Conservation (phyloP, 441 rosid genomes). For the Aquilaria agallochum region DNA sequence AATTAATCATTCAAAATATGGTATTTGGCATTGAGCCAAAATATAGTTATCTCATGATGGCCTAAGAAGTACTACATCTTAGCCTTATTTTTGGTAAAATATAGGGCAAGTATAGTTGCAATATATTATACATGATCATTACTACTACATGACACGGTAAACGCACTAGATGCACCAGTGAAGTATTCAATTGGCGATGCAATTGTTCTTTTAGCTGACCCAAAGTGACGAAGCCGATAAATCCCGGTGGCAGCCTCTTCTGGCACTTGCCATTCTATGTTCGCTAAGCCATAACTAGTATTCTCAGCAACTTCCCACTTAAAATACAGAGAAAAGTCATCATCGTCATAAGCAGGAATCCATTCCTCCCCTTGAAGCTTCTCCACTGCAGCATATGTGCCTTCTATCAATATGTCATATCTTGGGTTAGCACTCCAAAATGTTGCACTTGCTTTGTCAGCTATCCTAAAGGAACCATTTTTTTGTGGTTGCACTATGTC, state of each 20-base stretch:
- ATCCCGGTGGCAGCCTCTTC: conserved; percentile 30
- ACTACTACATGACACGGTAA: conserved; percentile 28
- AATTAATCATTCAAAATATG: too few relatives aligned
- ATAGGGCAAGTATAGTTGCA: not conserved
- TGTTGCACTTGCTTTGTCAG: conserved; percentile 35
- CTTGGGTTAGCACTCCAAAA: conserved; percentile 62
- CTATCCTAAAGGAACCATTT: conserved; percentile 31
- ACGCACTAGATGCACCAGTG: conserved; percentile 49
- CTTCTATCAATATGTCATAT: conserved; percentile 54
- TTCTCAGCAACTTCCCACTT: conserved; percentile 36
- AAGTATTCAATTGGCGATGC: conserved; percentile 34
- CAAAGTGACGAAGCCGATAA: conserved; percentile 51
- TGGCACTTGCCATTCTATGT: conserved; percentile 48
- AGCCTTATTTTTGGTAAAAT: conserved; percentile 12
- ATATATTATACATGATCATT: too few relatives aligned
- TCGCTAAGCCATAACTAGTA: conserved; percentile 31
- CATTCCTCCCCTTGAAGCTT: conserved; percentile 39
- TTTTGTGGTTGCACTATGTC: conserved; percentile 27
- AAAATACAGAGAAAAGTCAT: conserved; percentile 48
- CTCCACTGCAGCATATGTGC: conserved; percentile 52
- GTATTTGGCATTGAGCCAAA: too few relatives aligned
- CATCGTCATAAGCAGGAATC: conserved; percentile 52
- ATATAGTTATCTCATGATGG: too few relatives aligned
- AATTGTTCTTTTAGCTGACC: conserved; percentile 33
- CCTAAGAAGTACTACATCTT: not conserved